Base-by-base conservation (phyloP, 495 filamentous ascomycete species). In the Xylaria bambusicola region DNA sequence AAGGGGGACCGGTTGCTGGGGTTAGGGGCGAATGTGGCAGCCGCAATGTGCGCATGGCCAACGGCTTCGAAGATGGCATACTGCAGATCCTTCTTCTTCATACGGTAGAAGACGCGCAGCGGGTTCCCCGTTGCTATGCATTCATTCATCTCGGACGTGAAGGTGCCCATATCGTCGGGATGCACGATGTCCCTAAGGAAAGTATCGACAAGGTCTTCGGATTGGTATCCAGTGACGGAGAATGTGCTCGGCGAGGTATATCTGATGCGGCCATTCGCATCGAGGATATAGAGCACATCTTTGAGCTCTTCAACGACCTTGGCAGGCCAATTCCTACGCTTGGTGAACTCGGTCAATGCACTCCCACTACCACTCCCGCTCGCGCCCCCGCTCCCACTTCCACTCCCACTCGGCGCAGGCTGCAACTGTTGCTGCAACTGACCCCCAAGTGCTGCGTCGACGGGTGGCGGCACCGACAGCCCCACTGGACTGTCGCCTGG, bases 121-220 rank as follows among this genome's bases (percentile, higher is more conserved):
- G 84, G 81, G 52, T 90, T 84, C 15, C 88, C 90, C 26, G 81
- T 85, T n/a, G 90, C 85, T 56, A 98, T 94, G 29, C 88, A 90
- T 64, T 97, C 92, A 67, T 95, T 91, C 79, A 98, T 85, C 69
- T 98, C 94, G 41, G 89, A 82, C 33, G 89, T 82, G 70, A 97
- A 96, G 65, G 96, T 83, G 17, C 85, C 82, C 52, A 86, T 85
- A 77, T 98, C 94, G 73, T 97, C 93, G 10, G 88, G 83, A 62
- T 98, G 94, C 45, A 98, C 87, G 62, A 90, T 86, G 24, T 96
- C 86, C 9, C 81, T 80, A 17, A 98, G 83, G 57, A 90, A 87
- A 62, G 80, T 83, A 52, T 89, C 87, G 52, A 89, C 76, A 10
- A 98, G 75, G 64, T 93, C 87, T 12, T 84, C 77, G 1, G 82